A percentile compares a stretch with the other conserved stretches of the same genome.
These are phyloP conservation scores for Curvularia sp. DNA, from an alignment of 2,329 filamentous ascomycete species.

Conservation along the genomic window DNA sequence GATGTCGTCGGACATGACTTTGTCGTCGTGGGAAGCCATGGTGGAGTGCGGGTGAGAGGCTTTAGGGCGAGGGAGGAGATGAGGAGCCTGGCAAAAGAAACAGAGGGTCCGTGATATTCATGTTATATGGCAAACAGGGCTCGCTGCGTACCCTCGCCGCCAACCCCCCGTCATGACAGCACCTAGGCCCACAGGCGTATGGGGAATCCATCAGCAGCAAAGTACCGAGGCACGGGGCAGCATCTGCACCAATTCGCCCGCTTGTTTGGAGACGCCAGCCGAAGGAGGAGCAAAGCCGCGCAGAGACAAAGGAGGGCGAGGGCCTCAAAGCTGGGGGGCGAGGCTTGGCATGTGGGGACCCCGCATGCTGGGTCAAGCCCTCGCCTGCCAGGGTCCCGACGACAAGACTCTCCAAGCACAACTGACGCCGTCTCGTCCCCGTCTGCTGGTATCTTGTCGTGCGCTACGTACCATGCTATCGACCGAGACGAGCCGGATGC, in stretches of 20 bases:
- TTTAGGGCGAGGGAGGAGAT: constrained; percentile 4
- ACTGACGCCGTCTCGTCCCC: constrained; percentile 10
- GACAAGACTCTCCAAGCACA: constrained; percentile 22
- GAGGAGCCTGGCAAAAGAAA: constrained; percentile 1
- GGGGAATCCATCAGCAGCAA: constrained; percentile 13
- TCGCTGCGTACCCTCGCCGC: not conserved
- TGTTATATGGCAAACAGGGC: constrained; percentile 8
- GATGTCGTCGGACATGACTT: constrained; percentile 33
- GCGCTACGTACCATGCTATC: constrained; percentile 12
- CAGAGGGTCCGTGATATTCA: constrained; percentile 10
- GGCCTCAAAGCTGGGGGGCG: constrained; percentile 27
- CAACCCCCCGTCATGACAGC: constrained; percentile 17
- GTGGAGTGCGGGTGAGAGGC: constrained; percentile 4
- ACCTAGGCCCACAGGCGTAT: constrained; percentile 8
- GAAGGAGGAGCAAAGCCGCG: constrained; percentile 10
- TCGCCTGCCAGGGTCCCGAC: constrained; percentile 19
- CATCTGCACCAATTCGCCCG: constrained; percentile 13
- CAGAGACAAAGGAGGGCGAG: constrained; percentile 20
- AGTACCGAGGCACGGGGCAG: constrained; percentile 36
- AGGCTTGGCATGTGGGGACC: constrained; percentile 41
- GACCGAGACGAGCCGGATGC: constrained; percentile 13
- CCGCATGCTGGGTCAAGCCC: constrained; percentile 30
- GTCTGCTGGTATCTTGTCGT: constrained; percentile 17
- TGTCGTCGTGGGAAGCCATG: constrained; percentile 11
- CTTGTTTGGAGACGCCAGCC: constrained; percentile 1